Evolutionary conservation across 495 filamentous ascomycete genomes (phyloP), one percentile per base, ranked within the genome.

Genomic region (Neurospora sp.): DNA sequence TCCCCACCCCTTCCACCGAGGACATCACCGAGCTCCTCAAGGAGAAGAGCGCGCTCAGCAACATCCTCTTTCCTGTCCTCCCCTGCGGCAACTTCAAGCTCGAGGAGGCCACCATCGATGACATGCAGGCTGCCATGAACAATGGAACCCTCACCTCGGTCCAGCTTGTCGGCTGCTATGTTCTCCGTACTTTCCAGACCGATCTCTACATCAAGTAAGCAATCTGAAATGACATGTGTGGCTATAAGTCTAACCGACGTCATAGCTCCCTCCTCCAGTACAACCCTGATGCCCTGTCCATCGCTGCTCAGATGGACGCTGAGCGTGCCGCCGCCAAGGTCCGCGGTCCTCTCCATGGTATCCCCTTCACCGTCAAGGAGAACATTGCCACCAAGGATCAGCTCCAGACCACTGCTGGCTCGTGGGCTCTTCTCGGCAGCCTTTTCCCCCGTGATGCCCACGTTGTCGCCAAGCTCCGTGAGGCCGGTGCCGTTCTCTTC

Each of bases 341-440:
- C 16, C 86, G 90, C 23, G 85, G 90, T 39, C 87, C 87, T 7
- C 84, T 93, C 1, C 91, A 94, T 78, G 91, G 91, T 27, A 91
- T 94, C 72, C 92, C 92, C 3, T 90, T 93, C 80, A 80, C 92
- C 20, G 86, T 93, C 74, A 93, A 93, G 80, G 90, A 93, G 70
- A 76, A 82, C 72, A 81, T 78, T 39, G 78, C 75, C 38, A 78
- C 76, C 77, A 85, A 76, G 79, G 79, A 76, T 75, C 82, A 75
- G 6, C 82, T 89, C 78, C 79, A 82, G 38, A 89, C 84, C 11
- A 88, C 85, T 18, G 84, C 82, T 20, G 88, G 87, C 18, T 77
- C 74, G 62, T 79, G 73, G 74, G 89, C 88, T 66, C 85, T 93
- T 1, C 79, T 91, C 1, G 91, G 90, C 7, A 88, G 85, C 70